Conservation (phyloP, 2,329 filamentous ascomycete genomes). For the Botrytis fabae region DNA sequence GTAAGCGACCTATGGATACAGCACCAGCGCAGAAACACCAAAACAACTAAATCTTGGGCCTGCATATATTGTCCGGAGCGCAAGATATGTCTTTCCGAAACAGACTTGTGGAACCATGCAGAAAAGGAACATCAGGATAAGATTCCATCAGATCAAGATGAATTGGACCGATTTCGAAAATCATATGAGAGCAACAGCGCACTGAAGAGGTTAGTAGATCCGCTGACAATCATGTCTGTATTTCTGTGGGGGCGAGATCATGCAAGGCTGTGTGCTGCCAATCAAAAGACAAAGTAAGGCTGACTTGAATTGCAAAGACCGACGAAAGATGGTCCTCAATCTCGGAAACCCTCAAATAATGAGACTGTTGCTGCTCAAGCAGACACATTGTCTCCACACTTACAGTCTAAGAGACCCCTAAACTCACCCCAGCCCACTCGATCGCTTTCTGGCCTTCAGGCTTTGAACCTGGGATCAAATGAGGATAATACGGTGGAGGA, state of each 20-base stretch:
- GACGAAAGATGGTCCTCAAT: constrained; percentile 28
- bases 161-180: constrained; percentile 22
- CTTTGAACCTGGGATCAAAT: constrained; percentile 31
- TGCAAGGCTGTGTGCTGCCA: background rate
- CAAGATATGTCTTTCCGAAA: constrained; percentile 25
- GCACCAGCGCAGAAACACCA: constrained; percentile 30
- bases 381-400: constrained; percentile 24
- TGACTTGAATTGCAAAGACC: constrained; percentile 27
- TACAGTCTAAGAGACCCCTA: constrained; percentile 27
- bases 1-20: constrained; percentile 30
- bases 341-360: constrained; percentile 27
- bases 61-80: constrained; percentile 31
- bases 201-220: constrained; percentile 26
- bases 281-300: constrained; percentile 21
- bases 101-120: constrained; percentile 32
- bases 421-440: constrained; percentile 22
- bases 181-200: constrained; percentile 26
- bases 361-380: constrained; percentile 10
- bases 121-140: constrained; percentile 26
- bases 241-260: background rate
- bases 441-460: constrained; percentile 29
- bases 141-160: constrained; percentile 26
- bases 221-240: background rate
- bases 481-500: constrained; percentile 33
- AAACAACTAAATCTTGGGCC: constrained; percentile 29